A percentile compares a stretch with the other conserved stretches of the same genome.
phyloP scores from a whole-genome alignment of 352 stramenopile genomes.

The Pythium inflatum region DNA sequence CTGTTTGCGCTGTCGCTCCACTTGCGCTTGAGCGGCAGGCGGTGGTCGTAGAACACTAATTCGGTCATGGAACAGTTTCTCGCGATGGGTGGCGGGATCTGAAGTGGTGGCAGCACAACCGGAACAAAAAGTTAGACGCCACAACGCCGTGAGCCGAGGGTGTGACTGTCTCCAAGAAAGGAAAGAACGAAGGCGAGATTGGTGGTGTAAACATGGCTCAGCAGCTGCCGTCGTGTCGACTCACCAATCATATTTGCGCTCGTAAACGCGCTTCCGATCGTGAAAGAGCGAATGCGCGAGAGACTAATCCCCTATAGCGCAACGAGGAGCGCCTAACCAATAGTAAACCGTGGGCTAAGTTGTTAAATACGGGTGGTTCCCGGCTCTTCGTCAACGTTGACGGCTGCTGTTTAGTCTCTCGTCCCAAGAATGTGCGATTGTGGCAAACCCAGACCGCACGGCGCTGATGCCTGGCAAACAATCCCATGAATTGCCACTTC shows the following conservation, averaged over 20 bases:
- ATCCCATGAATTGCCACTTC: neutral
- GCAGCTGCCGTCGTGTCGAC: slow-evolving; percentile 9
- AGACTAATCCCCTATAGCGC: slow-evolving; percentile 7
- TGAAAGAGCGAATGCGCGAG: neutral
- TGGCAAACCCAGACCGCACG: slow-evolving; percentile 15
- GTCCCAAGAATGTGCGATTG: neutral
- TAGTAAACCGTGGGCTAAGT: neutral
- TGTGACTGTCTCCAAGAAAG: neutral
- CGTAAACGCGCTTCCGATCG: slow-evolving; percentile 7
- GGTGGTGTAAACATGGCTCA: slow-evolving; percentile 14
- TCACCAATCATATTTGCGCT: slow-evolving; percentile 17
- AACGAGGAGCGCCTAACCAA: neutral
- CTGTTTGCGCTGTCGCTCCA: slow-evolving; percentile 9
- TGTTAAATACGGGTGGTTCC: neutral
- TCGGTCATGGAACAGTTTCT: slow-evolving; percentile 15
- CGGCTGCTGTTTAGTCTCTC: slow-evolving; percentile 21
- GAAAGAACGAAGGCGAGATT: neutral
- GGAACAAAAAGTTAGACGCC: neutral
- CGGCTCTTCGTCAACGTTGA: slow-evolving; percentile 10
- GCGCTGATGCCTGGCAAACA: slow-evolving; percentile 13
- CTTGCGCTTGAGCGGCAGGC: slow-evolving; percentile 27
- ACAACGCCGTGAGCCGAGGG: neutral
- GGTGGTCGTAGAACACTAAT: slow-evolving; percentile 30
- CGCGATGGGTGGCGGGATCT: neutral
- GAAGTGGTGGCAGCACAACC: too few species aligned